Evolutionary conservation across 2,329 filamentous ascomycete species (phyloP).

Genomic region (Bipolaris cookei): DNA sequence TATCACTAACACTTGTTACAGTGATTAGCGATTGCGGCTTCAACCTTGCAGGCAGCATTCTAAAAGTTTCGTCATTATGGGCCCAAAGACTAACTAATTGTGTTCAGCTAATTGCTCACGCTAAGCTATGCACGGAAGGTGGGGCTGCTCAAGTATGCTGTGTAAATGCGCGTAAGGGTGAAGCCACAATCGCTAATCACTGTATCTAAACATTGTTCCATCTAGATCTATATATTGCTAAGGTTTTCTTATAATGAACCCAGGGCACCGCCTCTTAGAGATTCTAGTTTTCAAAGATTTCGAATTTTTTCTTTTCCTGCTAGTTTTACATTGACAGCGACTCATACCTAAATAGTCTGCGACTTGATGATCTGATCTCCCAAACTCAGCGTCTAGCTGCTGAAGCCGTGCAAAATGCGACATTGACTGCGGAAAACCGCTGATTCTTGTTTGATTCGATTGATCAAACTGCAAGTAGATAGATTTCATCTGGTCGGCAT

Average conservation of each 20-base stretch:
- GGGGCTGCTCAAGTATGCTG: too few relatives aligned
- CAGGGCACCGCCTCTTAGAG: conserved; percentile 8
- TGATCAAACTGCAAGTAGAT: conserved; percentile 17
- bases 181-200: too few relatives aligned
- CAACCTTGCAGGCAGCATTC: too few relatives aligned
- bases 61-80: too few relatives aligned
- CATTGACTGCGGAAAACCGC: conserved; percentile 20
- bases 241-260: not conserved
- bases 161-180: too few relatives aligned
- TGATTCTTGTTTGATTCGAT: conserved; percentile 14
- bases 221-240: not conserved
- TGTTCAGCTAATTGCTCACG: too few relatives aligned
- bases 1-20: too few relatives aligned
- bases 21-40: too few relatives aligned
- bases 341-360: conserved; percentile 2
- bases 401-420: conserved; percentile 12
- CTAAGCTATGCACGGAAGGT: too few relatives aligned
- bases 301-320: conserved; percentile 18
- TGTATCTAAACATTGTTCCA: too few relatives aligned
- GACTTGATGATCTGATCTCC: conserved; percentile 16
- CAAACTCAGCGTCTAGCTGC: conserved; percentile 19
- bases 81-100: too few relatives aligned
- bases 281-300: not conserved
- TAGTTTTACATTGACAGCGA: conserved; percentile 4
- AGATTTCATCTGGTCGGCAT: conserved; percentile 11